Percentiles rank a stretch among this genome's conserved stretches.
Evolutionary conservation across 805 yeast species (phyloP).

Genomic region (Saccharomycopsis amapae): DNA sequence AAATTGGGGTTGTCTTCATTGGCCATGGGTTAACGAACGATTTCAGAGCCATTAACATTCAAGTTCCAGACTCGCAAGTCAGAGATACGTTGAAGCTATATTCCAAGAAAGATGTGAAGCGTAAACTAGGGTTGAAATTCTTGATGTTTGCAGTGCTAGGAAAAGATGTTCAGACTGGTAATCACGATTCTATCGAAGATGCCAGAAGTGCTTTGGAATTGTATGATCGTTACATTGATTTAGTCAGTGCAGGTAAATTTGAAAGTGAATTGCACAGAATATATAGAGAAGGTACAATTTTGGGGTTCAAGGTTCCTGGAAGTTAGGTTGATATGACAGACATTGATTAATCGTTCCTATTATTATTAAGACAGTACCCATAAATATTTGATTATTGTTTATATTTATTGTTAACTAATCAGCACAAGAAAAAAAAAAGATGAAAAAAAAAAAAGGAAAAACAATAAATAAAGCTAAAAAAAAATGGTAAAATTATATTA

Average conservation of each 20-base stretch:
- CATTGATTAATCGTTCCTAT: background rate
- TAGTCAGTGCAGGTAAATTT: conserved; percentile 50
- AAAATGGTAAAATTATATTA: too few species aligned
- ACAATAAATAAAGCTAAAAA: too few species aligned
- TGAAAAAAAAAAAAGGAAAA: too few species aligned
- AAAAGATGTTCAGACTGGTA: conserved; percentile 79
- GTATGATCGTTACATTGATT: conserved; percentile 63
- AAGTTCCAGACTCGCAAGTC: conserved; percentile 79
- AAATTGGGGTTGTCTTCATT: conserved; percentile 83
- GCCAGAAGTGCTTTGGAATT: conserved; percentile 78
- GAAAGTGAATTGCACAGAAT: conserved; percentile 57
- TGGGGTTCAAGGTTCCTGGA: conserved; percentile 52
- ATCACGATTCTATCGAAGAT: conserved; percentile 97
- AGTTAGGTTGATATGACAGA: background rate
- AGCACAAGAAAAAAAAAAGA: too few species aligned
- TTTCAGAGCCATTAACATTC: conserved; percentile 86
- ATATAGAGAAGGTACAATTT: conserved; percentile 60
- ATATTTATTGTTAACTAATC: too few species aligned
- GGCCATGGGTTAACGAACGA: conserved; percentile 93
- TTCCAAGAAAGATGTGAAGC: conserved; percentile 63
- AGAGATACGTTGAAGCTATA: conserved; percentile 82
- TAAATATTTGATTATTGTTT: too few species aligned
- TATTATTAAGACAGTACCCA: background rate
- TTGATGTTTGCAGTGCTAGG: conserved; percentile 72
- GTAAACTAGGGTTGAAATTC: conserved; percentile 79